Evolutionary conservation across 495 filamentous ascomycete species (phyloP), one percentile per base, ranked within the genome.

Genomic region (Cryomyces antarcticus): DNA sequence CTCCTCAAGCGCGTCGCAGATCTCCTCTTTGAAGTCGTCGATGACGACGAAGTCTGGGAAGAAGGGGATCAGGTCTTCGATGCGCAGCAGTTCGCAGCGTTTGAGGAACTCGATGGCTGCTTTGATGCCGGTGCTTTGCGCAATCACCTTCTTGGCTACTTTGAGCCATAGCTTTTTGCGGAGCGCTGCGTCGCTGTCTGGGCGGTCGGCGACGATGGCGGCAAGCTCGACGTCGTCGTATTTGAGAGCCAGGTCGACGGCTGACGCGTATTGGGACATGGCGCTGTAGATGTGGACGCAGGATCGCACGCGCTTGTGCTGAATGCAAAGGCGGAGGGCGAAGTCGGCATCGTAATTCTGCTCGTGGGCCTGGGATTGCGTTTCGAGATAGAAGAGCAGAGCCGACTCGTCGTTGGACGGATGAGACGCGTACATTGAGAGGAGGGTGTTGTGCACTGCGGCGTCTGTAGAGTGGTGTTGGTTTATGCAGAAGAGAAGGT

Each of bases 1-100:
- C 28, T 86, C 78, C 59, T 97, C 92, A 4, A 97, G 67, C 2
- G 89, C 89, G 0, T 73, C 67, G 64, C 89, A 97, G 24, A 97
- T 96, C 54, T 96, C 92, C 41, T 93, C 83, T 57, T 97, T 95
- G 67, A 97, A 96, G 60, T 94, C 85, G 53, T 97, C 89, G 43
- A 97, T 95, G 39, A 94, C 79, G n/a, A 95, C 84, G 49, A 97
- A 97, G 55, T 97, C 89, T 0, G 89, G 92, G 65, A 97, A 97
- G 64, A 95, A 94, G 0, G 92, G 89, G 35, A 97, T 94, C 17
- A 97, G 63, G 52, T 97, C 92, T 55, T 97, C 89, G 50, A 97
- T 97, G 47, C 78, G 77, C 12, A 97, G 72, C 3, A 96, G 66
- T 46, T 93, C 83, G 59, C 88, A 95, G 10, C 82, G 80, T 49